Base-by-base conservation (phyloP, 2,329 filamentous ascomycete genomes). In the Talaromyces sp. region DNA sequence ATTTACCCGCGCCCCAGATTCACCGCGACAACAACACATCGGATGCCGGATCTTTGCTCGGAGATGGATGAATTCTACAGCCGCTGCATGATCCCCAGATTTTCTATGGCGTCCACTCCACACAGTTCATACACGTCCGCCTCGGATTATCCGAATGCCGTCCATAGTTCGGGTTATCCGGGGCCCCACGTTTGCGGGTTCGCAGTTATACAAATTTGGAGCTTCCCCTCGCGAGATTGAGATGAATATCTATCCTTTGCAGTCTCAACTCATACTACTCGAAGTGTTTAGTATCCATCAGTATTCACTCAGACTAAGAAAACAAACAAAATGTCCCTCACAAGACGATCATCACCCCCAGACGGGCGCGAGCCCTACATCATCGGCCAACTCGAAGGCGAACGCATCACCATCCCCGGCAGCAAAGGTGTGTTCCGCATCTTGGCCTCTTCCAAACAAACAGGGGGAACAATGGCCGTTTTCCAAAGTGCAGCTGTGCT, bases 341-440 rank as follows among this genome's bases (percentile, higher is more conserved):
- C 67, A 22, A 73, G 68, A 60, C 69, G 64, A 25, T 70, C 69
- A 22, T 67, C 71, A 2, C 81, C 82, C 2, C 81, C 81, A 1
- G 67, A 74, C 0, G 70, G 73, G 35, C 70, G 78, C 52, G 76
- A 76, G 25, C 79, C 73, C 62, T 84, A 84, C 69, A 78, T 82
- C 39, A 80, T 84, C 62, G 75, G 78, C 57, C 81, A 83, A 67
- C 74, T 83, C 13, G 81, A 84, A 60, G 83, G 83, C 41, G 83
- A 85, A 69, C 78, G 80, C 50, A 74, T 85, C 63, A 81, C 81
- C 6, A 83, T 85, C 57, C 83, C 83, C 1, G 81, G 82, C 0
- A 84, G 82, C 69, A 85, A 84, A 69, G 82, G 82, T 6, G 77
- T 78, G 10, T 84, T 84, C 65, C 79, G 83, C 39, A 81, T 85